Conservation (phyloP, 192 early-diverging fungal species). For the Jimgerdemannia flammicorona region DNA sequence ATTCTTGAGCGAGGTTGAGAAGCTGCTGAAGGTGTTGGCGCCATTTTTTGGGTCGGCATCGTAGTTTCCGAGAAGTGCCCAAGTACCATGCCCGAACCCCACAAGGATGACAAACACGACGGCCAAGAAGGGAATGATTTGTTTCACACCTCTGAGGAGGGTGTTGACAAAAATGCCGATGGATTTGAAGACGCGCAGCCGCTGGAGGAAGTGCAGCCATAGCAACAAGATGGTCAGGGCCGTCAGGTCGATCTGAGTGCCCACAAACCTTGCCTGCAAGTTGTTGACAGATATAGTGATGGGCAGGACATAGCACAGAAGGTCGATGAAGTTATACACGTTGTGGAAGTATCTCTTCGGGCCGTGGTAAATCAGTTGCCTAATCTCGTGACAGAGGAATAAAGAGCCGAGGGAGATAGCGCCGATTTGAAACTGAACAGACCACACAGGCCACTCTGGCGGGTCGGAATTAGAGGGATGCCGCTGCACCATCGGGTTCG, state of each 20-base stretch:
- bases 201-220: not conserved
- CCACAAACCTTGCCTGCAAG: not conserved
- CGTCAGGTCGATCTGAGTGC: not conserved
- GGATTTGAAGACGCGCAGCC: not conserved
- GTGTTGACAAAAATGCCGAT: not conserved
- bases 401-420: not conserved
- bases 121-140: not conserved
- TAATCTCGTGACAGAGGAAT: not conserved
- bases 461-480: not conserved
- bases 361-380: not conserved
- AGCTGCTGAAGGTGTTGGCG: not conserved
- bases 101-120: not conserved
- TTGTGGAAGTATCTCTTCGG: not conserved
- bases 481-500: not conserved
- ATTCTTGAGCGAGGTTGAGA: not conserved
- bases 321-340: not conserved
- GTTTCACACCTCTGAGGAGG: not conserved
- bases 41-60: not conserved
- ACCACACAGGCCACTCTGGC: not conserved
- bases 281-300: not conserved
- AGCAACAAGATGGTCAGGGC: not conserved
- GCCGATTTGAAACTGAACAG: not conserved
- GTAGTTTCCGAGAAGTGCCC: not conserved
- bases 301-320: not conserved
- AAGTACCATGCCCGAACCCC: not conserved